phyloP scores from a whole-genome alignment of 306 rosid genomes.

The Adenanthera pavonina region DNA sequence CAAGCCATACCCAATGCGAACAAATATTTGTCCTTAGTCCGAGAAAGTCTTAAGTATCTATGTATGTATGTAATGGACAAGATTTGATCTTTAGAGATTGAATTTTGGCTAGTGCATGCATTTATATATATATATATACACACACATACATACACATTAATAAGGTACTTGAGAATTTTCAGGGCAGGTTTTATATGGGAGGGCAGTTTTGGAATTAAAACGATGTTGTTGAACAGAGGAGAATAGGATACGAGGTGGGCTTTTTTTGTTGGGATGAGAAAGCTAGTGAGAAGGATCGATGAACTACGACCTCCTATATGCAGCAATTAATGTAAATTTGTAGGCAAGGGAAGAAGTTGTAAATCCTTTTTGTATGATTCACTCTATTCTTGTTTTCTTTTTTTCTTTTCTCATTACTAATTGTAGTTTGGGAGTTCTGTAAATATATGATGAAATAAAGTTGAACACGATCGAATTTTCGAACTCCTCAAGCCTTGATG shows the following conservation, averaged over 20 bases:
- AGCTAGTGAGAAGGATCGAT: not conserved
- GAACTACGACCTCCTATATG: conserved; percentile 9
- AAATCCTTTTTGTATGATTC: not conserved
- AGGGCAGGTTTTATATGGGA: not conserved
- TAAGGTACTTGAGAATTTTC: not conserved
- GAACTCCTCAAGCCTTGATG: not conserved
- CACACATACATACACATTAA: not conserved
- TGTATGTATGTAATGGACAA: not conserved
- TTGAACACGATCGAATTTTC: not conserved
- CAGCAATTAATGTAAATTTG: conserved; percentile 1
- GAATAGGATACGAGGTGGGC: not conserved
- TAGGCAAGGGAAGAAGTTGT: conserved; percentile 34
- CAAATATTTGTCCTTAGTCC: not conserved
- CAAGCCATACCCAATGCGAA: not conserved
- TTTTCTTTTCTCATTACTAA: too few relatives aligned
- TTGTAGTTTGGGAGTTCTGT: not conserved
- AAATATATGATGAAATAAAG: not conserved
- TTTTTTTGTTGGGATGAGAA: not conserved
- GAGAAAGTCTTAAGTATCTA: not conserved
- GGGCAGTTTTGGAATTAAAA: not conserved
- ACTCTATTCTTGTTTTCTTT: not conserved
- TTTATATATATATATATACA: not conserved
- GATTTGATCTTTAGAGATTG: not conserved
- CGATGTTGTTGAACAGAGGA: not conserved
- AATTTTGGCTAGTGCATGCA: not conserved